These are phyloP conservation scores for Fraxinus baroniana DNA, from an alignment of 305 asterid genomes.

Conservation along the genomic window DNA sequence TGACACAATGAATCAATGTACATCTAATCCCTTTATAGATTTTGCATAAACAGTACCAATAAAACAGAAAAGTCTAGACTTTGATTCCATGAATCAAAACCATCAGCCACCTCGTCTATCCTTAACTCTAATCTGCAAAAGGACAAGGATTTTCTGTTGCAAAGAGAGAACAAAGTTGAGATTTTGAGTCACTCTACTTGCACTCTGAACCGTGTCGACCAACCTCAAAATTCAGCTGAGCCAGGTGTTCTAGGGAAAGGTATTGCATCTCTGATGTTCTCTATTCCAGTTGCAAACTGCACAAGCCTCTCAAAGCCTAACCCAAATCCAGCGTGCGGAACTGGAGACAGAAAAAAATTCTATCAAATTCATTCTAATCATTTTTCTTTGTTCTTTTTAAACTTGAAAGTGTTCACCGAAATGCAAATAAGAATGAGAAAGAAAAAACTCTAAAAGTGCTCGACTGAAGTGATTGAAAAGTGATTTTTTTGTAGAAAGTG, in stretches of 20 bases:
- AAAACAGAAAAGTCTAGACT: neutral
- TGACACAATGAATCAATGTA: neutral
- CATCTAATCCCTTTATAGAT: neutral
- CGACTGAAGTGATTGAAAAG: neutral
- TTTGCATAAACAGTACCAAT: neutral
- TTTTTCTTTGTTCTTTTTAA: neutral
- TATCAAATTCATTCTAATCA: neutral
- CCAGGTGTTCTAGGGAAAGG: slow-evolving; percentile 97
- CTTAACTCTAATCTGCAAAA: neutral
- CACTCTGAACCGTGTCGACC: neutral
- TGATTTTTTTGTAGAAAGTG: neutral
- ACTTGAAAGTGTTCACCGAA: neutral
- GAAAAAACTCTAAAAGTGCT: neutral
- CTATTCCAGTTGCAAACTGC: slow-evolving; percentile 91
- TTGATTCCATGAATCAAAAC: neutral
- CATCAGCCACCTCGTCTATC: neutral
- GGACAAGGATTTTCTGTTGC: neutral
- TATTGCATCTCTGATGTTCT: slow-evolving; percentile 87
- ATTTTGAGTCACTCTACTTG: neutral
- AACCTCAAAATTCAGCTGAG: slow-evolving; percentile 79
- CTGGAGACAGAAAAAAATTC: slow-evolving; percentile 31
- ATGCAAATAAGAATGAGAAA: neutral
- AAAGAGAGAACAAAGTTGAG: neutral
- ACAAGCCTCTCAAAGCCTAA: slow-evolving; percentile 97
- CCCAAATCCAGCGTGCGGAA: slow-evolving; percentile 98